Conservation (phyloP, 441 rosid genomes). For the Populus tomentosa region DNA sequence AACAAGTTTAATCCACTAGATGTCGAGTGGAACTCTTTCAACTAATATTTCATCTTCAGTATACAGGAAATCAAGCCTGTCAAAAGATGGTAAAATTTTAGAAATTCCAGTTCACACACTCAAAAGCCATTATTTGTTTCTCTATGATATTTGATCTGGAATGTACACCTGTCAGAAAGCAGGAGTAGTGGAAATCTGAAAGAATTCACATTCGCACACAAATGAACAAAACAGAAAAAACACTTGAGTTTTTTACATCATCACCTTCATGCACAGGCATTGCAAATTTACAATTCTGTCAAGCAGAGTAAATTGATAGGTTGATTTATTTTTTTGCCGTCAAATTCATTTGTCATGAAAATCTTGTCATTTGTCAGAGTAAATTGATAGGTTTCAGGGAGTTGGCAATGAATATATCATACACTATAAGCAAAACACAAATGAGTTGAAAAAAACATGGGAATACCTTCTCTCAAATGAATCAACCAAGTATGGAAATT, state of each 20-base stretch:
- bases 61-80: neutral
- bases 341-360: neutral
- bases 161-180: neutral
- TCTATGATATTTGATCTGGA: neutral
- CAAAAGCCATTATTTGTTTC: neutral
- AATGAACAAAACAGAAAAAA: neutral
- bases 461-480: slow-evolving; percentile 89
- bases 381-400: neutral
- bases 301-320: neutral
- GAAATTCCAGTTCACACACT: neutral
- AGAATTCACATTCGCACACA: neutral
- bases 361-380: no score
- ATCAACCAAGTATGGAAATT: slow-evolving; percentile 86
- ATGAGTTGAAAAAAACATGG: neutral
- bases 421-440: neutral
- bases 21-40: neutral
- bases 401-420: neutral
- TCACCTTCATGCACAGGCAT: neutral
- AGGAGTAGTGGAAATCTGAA: neutral
- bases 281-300: neutral
- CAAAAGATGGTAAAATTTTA: neutral
- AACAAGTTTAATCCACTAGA: neutral
- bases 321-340: neutral
- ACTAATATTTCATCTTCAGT: neutral
- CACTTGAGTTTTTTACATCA: neutral